Percentiles rank a stretch among this genome's conserved stretches.
Evolutionary conservation across 2,329 filamentous ascomycete genomes (phyloP).

Genomic region (Aspergillus proliferans): DNA sequence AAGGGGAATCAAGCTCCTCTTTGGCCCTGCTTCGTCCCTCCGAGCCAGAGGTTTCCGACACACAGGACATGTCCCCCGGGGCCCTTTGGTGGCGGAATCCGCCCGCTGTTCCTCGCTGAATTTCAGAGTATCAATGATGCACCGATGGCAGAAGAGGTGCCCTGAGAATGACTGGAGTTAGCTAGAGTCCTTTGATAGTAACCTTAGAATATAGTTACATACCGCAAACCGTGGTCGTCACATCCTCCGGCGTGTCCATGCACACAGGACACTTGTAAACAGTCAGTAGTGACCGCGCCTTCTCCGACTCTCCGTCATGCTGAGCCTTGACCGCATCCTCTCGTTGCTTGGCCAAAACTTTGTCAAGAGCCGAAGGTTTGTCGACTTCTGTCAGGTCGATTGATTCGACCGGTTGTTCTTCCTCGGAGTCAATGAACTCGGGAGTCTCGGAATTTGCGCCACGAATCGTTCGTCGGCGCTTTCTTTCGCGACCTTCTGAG

Average conservation of each 20-base stretch:
- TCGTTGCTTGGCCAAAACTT: constrained; percentile 47
- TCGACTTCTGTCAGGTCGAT: constrained; percentile 47
- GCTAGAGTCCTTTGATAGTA: not conserved
- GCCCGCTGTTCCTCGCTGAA: constrained; percentile 47
- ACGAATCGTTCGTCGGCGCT: constrained; percentile 9
- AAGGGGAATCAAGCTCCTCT: constrained; percentile 33
- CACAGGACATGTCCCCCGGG: constrained; percentile 39
- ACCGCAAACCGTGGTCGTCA: constrained; percentile 57
- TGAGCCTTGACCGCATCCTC: constrained; percentile 47
- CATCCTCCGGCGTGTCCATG: constrained; percentile 55
- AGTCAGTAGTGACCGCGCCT: constrained; percentile 35
- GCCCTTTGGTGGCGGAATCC: constrained; percentile 23
- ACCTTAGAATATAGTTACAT: constrained; percentile 21
- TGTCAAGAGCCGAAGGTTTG: constrained; percentile 35
- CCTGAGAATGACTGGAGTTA: constrained; percentile 34
- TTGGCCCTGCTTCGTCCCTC: constrained; percentile 29
- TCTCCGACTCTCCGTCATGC: constrained; percentile 23
- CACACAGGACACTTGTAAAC: constrained; percentile 57
- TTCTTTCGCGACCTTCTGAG: constrained; percentile 2
- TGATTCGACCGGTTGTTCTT: constrained; percentile 35
- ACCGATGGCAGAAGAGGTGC: constrained; percentile 60
- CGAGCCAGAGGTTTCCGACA: constrained; percentile 38
- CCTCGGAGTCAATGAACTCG: not conserved
- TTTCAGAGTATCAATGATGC: constrained; percentile 55
- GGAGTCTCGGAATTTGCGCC: not conserved